These are phyloP conservation scores for Globisporangium iwayamae DNA, from an alignment of 352 stramenopile genomes.

Conservation along the genomic window DNA sequence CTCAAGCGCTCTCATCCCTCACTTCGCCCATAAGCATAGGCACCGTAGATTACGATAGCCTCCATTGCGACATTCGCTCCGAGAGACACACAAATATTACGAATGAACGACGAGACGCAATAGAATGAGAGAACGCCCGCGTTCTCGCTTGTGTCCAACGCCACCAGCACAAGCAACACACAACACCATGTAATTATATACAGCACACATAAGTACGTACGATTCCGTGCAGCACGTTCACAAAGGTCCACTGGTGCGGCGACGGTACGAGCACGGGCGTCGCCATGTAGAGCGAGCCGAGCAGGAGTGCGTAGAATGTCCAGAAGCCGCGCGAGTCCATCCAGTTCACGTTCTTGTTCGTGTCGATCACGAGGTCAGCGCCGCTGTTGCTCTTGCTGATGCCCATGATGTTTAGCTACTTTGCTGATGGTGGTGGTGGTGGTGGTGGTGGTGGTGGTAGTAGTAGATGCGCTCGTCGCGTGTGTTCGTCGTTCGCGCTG, in stretches of 20 bases:
- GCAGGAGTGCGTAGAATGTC: conserved; percentile 83
- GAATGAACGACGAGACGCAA: background rate
- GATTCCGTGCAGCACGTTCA: conserved; percentile 86
- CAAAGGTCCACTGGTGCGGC: conserved; percentile 68
- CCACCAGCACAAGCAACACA: background rate
- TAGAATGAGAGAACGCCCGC: background rate
- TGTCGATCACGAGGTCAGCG: conserved; percentile 47
- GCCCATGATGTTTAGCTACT: conserved; percentile 21
- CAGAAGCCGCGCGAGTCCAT: conserved; percentile 87
- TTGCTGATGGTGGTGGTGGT: conserved; percentile 16
- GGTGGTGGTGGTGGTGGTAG: background rate
- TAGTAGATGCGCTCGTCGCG: conserved; percentile 5
- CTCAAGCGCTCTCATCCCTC: background rate
- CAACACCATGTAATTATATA: conserved; percentile 5
- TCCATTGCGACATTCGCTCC: conserved; percentile 1
- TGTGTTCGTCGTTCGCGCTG: conserved; percentile 7
- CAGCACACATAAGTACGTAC: conserved; percentile 27
- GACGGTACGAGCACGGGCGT: conserved; percentile 75
- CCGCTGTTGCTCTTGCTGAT: conserved; percentile 6
- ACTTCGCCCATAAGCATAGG: too few relatives aligned
- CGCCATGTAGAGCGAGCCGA: conserved; percentile 73
- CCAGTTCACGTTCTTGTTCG: conserved; percentile 91
- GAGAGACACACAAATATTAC: background rate
- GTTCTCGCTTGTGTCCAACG: background rate
- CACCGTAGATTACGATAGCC: background rate